Evolutionary conservation across 1,284 basidiomycete genomes (phyloP).

Genomic region (Ustilago sp.): DNA sequence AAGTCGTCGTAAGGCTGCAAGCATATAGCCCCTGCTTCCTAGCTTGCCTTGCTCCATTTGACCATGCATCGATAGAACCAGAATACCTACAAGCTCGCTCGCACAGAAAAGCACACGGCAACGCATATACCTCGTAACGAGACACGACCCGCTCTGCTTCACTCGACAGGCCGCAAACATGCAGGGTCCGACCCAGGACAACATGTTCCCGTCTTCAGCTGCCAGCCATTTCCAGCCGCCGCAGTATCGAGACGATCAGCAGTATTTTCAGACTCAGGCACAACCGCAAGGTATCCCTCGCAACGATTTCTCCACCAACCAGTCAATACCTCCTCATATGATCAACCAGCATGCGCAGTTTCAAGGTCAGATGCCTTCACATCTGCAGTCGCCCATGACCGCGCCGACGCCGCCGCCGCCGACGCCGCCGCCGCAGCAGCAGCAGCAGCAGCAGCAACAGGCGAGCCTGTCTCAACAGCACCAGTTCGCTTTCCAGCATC

Average conservation of each 20-base stretch:
- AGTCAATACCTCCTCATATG: slow-evolving; percentile 7
- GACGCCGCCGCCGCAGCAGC: not conserved
- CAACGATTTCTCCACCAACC: slow-evolving; percentile 4
- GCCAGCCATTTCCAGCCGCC: slow-evolving; percentile 9
- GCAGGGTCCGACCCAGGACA: slow-evolving; percentile 34
- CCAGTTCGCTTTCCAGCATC: slow-evolving; percentile 19
- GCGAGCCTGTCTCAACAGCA: slow-evolving; percentile 9
- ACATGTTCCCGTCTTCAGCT: slow-evolving; percentile 14
- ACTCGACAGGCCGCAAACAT: slow-evolving; percentile 13
- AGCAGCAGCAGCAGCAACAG: slow-evolving; percentile 9
- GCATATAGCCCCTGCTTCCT: too few species aligned
- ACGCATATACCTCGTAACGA: too few species aligned
- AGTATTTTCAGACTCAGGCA: slow-evolving; percentile 17
- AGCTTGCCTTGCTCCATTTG: too few species aligned
- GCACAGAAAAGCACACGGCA: too few species aligned
- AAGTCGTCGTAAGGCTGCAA: too few species aligned
- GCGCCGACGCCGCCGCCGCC: too few species aligned
- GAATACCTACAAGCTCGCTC: too few species aligned
- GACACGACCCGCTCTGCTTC: too few species aligned
- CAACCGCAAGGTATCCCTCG: slow-evolving; percentile 14
- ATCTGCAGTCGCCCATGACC: slow-evolving; percentile 14
- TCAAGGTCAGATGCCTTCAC: slow-evolving; percentile 17
- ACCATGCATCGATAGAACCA: too few species aligned
- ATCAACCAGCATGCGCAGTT: slow-evolving; percentile 11
- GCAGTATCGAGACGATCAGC: slow-evolving; percentile 14